Conservation (phyloP, 371 early-diverging fungal genomes). For the Lichtheimia hyalospora region DNA sequence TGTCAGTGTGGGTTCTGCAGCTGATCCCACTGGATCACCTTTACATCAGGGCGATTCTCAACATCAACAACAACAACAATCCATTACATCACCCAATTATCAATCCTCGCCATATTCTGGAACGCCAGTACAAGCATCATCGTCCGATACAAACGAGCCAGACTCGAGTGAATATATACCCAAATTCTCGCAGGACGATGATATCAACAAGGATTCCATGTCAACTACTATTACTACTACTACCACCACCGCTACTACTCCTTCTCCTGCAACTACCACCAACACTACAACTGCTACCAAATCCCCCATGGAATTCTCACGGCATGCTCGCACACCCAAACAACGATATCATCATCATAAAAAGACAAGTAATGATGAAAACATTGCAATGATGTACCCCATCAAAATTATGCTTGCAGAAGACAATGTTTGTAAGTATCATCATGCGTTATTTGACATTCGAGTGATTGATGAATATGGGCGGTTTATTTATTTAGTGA, state of each 20-base stretch:
- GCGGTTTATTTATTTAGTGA: conserved; percentile 29
- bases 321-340: background rate
- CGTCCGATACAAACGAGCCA: too few relatives aligned
- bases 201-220: too few relatives aligned
- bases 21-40: conserved; percentile 2
- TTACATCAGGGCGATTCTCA: too few relatives aligned
- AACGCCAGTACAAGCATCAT: too few relatives aligned
- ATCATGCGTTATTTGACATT: background rate
- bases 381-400: conserved; percentile 35
- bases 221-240: background rate
- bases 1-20: conserved; percentile 17
- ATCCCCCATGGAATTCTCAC: background rate
- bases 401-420: conserved; percentile 47
- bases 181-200: background rate
- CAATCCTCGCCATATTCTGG: too few relatives aligned
- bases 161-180: too few relatives aligned
- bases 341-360: conserved; percentile 18
- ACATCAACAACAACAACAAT: conserved; percentile 4
- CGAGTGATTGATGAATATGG: too few relatives aligned
- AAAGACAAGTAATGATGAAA: conserved; percentile 38
- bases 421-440: conserved; percentile 46
- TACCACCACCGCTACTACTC: background rate
- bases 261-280: background rate
- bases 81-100: too few relatives aligned
- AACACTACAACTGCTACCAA: background rate